Evolutionary conservation across 1,284 basidiomycete genomes (phyloP), one percentile per base, ranked within the genome.

Genomic region (Moniliophthora roreri): DNA sequence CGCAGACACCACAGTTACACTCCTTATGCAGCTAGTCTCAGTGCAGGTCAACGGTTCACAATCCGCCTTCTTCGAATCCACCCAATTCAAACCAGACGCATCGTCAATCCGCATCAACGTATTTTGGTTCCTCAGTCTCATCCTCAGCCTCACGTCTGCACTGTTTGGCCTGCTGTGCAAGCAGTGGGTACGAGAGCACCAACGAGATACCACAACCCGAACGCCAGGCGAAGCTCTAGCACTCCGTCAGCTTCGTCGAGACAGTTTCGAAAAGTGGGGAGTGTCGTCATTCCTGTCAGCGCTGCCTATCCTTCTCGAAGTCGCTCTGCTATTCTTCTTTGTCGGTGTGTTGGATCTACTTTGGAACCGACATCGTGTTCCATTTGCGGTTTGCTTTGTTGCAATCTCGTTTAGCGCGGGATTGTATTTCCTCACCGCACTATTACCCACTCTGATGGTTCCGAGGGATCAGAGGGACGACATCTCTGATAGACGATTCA

Each of bases 281-380:
- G 65, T 70, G 1, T 54, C 59, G 10, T 56, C 55, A 15, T 62
- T 67, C 11, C 60, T 69, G 13, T 56, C 63, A 1, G 47, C 62
- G 13, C 58, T 71, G 1, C 67, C 67, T 0, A 42, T 66, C 3
- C 54, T 70, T 9, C 58, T 69, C 11, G 64, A 69, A 44, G 42
- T 62, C 10, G 60, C 68, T 0, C 54, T 69, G 2, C 48, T 62
- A 3, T 58, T 69, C 8, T 71, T 69, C 58, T 62, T 69, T 18
- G 55, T 55, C 3, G 70, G 70, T 3, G 20, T 64, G 4, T 38
- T 64, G 13, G 62, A 66, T 21, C 56, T 64, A 3, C 34, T 55
- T 3, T 55, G 54, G 54, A 48, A 36, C 11, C 38, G 48, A n/a
- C 49, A 53, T 26, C 35, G 1, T 4, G 18, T 40, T 47, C 44